Evolutionary conservation across 75 land plant genomes (phyloP).

Genomic region (Cunninghamia lanceolata): DNA sequence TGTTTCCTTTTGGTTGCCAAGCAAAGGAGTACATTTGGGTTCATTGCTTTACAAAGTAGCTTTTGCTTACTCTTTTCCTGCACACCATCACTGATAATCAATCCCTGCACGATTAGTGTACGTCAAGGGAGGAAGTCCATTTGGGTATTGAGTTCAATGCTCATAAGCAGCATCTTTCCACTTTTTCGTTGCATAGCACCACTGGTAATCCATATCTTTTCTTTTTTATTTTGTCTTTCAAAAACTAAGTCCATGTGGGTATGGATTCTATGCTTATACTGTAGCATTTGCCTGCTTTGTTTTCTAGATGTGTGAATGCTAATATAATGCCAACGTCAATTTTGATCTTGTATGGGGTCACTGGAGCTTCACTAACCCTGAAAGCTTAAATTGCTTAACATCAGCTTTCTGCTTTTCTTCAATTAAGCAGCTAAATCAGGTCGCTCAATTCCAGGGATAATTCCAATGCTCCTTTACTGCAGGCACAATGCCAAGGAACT

Average conservation of each 20-base stretch:
- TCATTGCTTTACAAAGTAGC: background rate
- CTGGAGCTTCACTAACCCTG: background rate
- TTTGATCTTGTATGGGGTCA: background rate
- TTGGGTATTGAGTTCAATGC: background rate
- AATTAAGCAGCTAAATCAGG: background rate
- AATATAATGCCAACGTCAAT: background rate
- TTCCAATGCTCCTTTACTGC: background rate
- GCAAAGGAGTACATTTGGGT: background rate
- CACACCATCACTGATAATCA: background rate
- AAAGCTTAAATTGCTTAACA: background rate
- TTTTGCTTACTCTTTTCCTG: background rate
- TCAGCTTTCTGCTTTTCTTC: background rate
- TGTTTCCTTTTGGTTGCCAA: background rate
- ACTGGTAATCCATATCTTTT: background rate
- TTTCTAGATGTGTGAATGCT: background rate
- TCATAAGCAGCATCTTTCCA: background rate
- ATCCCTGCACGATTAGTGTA: background rate
- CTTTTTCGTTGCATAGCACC: background rate
- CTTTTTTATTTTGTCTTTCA: background rate
- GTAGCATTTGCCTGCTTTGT: background rate
- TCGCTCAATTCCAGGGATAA: background rate
- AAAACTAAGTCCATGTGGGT: background rate
- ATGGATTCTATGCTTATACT: background rate
- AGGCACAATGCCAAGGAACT: background rate
- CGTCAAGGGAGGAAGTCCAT: background rate